A percentile compares a stretch with the other conserved stretches of the same genome.
phyloP scores from a whole-genome alignment of 1,284 basidiomycete genomes.

The Filobasidium uniguttulatum region DNA sequence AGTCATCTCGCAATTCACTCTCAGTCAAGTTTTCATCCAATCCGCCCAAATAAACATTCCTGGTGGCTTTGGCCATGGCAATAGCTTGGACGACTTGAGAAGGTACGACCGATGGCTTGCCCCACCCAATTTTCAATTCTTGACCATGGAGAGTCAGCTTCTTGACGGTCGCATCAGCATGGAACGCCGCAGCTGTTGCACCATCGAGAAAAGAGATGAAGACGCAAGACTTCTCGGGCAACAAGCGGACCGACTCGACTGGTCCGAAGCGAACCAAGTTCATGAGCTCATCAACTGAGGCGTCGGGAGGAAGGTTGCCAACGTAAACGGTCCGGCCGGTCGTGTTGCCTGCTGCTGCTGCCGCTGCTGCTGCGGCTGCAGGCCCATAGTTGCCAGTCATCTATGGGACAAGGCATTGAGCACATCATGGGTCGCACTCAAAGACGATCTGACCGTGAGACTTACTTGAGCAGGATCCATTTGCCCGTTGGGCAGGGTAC shows the following conservation, averaged over 20 bases:
- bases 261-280: conserved; percentile 97
- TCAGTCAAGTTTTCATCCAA: conserved; percentile 77
- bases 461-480: conserved; percentile 17
- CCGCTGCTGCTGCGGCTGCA: conserved; percentile 59
- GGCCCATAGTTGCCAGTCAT: conserved; percentile 42
- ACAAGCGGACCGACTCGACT: conserved; percentile 81
- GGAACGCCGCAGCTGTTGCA: conserved; percentile 79
- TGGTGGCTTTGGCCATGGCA: conserved; percentile 72
- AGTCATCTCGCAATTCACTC: conserved; percentile 72
- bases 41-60: conserved; percentile 87
- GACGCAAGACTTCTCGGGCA: conserved; percentile 96
- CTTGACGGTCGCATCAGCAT: conserved; percentile 85
- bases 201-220: conserved; percentile 95
- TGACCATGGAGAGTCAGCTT: conserved; percentile 79
- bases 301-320: conserved; percentile 69
- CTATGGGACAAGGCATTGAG: not conserved
- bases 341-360: conserved; percentile 50
- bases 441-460: not conserved
- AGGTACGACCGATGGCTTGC: conserved; percentile 75
- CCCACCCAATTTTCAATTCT: conserved; percentile 93
- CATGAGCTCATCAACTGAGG: conserved; percentile 91
- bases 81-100: conserved; percentile 72
- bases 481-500: conserved; percentile 11
- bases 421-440: not conserved
- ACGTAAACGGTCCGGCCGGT: conserved; percentile 90